These are phyloP conservation scores for Penicillium concentricum DNA, from an alignment of 2,329 filamentous ascomycete genomes.

Conservation along the genomic window DNA sequence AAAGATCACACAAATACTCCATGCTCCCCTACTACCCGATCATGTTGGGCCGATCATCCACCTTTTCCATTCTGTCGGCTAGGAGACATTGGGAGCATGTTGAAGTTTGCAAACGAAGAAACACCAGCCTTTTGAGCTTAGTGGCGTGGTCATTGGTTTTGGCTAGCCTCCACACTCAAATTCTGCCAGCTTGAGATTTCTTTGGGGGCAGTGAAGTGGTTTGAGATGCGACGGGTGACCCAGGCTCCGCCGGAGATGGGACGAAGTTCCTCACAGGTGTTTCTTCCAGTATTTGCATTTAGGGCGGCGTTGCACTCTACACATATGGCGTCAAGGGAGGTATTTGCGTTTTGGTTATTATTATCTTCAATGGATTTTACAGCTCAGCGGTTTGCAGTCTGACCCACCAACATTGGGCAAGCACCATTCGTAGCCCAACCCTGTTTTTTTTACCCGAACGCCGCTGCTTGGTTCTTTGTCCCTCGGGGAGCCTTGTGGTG, in stretches of 20 bases:
- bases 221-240: background rate
- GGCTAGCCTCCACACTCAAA: background rate
- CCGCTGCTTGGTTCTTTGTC: background rate
- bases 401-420: background rate
- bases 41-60: background rate
- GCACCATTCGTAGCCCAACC: background rate
- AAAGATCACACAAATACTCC: background rate
- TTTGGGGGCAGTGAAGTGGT: background rate
- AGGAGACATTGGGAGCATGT: background rate
- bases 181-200: background rate
- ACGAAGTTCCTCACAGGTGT: background rate
- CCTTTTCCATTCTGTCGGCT: background rate
- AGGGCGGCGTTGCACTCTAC: conserved; percentile 13
- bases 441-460: background rate
- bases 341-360: conserved; percentile 9
- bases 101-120: background rate
- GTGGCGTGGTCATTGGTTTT: background rate
- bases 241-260: background rate
- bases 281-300: conserved; percentile 12
- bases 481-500: background rate
- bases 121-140: background rate
- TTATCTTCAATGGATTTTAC: conserved; percentile 3
- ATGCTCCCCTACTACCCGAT: background rate
- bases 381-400: conserved; percentile 1
- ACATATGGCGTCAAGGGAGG: conserved; percentile 14